These are phyloP conservation scores for Abelmoschus esculentus DNA, from an alignment of 345 rosid genomes.

Conservation along the genomic window DNA sequence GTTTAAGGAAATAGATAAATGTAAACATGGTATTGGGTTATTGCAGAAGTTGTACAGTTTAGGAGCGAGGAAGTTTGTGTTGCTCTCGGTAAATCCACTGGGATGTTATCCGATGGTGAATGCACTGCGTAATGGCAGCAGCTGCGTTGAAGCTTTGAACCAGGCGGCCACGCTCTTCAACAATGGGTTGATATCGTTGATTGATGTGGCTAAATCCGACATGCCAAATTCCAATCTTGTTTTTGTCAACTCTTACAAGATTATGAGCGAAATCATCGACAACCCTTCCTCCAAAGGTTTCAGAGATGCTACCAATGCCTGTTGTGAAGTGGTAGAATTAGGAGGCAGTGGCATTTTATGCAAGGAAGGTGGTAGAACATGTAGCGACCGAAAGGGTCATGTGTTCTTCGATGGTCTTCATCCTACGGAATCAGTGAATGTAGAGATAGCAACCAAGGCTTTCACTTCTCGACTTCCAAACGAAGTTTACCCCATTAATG, in stretches of 20 bases:
- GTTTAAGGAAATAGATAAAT: neutral
- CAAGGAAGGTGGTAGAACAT: constrained; percentile 14
- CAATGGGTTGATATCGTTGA: constrained; percentile 15
- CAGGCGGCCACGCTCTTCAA: constrained; percentile 50
- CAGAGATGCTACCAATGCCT: constrained; percentile 20
- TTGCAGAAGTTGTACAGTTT: constrained; percentile 39
- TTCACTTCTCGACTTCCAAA: constrained; percentile 22
- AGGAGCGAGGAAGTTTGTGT: constrained; percentile 53
- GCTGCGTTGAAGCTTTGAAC: constrained; percentile 32
- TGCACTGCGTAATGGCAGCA: neutral
- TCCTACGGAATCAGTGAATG: constrained; percentile 56
- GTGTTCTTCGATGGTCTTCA: constrained; percentile 55
- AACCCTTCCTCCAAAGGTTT: constrained; percentile 31
- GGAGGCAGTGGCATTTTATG: constrained; percentile 40
- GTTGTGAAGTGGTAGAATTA: constrained; percentile 29
- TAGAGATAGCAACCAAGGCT: constrained; percentile 34
- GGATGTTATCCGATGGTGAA: constrained; percentile 22
- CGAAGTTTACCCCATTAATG: constrained; percentile 45
- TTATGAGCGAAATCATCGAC: constrained; percentile 31
- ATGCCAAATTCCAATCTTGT: constrained; percentile 31
- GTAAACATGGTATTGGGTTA: neutral
- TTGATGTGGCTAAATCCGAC: constrained; percentile 11
- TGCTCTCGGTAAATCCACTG: constrained; percentile 26
- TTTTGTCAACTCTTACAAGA: constrained; percentile 42
- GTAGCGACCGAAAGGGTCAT: constrained; percentile 24